phyloP scores from a whole-genome alignment of 2,329 filamentous ascomycete species.

The Diaporthe citrichinensis region DNA sequence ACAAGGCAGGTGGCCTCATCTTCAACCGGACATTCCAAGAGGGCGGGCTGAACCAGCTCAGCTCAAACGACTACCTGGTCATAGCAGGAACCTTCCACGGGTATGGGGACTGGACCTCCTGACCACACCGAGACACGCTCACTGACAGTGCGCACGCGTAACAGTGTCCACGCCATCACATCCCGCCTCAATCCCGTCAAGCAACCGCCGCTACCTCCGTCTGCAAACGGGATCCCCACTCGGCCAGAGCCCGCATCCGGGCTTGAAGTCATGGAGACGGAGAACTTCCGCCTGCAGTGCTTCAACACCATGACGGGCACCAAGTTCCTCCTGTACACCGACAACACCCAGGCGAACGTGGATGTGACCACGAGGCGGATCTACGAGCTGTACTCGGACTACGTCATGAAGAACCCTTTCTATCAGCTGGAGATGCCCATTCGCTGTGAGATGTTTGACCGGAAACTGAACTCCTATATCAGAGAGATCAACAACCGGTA shows the following conservation, averaged over 20 bases:
- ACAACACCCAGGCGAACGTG: conserved; percentile 87
- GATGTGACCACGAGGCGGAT: conserved; percentile 87
- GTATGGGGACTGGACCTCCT: conserved; percentile 63
- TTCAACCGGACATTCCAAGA: conserved; percentile 96
- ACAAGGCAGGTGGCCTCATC: conserved; percentile 96
- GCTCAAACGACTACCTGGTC: conserved; percentile 96
- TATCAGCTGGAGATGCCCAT: conserved; percentile 99
- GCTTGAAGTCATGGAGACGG: conserved; percentile 92
- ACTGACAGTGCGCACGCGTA: conserved; percentile 4
- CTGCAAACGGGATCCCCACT: conserved; percentile 54
- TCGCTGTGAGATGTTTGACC: conserved; percentile 94
- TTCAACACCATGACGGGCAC: conserved; percentile 95
- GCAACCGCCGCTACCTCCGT: conserved; percentile 52
- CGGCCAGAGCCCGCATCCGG: conserved; percentile 80
- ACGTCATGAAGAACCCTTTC: conserved; percentile 99
- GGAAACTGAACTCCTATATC: conserved; percentile 85
- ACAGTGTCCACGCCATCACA: conserved; percentile 78
- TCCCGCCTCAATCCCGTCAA: conserved; percentile 72
- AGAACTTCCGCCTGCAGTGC: conserved; percentile 95
- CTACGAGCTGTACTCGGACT: conserved; percentile 96
- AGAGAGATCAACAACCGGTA: conserved; percentile 76
- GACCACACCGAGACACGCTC: conserved; percentile 40
- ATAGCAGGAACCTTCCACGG: conserved; percentile 98
- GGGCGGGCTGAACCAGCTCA: conserved; percentile 86
- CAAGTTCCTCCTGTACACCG: conserved; percentile 96